A percentile compares a stretch with the other conserved stretches of the same genome.
These are phyloP conservation scores for Candida loeiensis DNA, from an alignment of 805 yeast species.

Conservation along the genomic window DNA sequence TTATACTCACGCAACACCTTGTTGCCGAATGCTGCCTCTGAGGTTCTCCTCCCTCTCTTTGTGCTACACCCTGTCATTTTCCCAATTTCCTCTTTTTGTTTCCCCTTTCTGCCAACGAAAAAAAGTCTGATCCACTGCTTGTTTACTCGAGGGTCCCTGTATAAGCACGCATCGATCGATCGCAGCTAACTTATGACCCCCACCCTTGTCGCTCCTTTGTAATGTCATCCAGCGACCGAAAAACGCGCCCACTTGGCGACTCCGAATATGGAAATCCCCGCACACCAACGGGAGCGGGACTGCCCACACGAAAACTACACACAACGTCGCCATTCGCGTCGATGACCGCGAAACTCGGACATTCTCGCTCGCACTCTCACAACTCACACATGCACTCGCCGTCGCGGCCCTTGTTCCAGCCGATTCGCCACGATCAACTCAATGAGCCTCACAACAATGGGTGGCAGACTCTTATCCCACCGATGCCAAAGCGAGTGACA, in stretches of 20 bases:
- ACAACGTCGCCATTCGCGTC: constrained; percentile 5
- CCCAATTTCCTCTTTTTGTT: constrained; percentile 1
- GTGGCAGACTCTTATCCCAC: constrained; percentile 36
- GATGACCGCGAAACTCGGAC: constrained; percentile 7
- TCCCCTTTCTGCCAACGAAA: constrained; percentile 1
- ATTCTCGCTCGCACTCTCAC: constrained; percentile 14
- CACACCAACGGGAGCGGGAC: constrained; percentile 1
- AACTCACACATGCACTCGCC: constrained; percentile 13
- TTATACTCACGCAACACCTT: too few species aligned
- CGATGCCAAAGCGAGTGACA: constrained; percentile 21
- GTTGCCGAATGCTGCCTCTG: too few species aligned
- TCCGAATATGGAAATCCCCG: not conserved
- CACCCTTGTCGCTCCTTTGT: not conserved
- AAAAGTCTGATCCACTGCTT: constrained; percentile 2
- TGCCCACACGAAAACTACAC: constrained; percentile 6
- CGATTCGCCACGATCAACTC: constrained; percentile 14
- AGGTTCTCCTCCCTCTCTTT: too few species aligned
- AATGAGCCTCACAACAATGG: constrained; percentile 5
- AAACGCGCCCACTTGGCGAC: not conserved
- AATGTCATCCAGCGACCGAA: constrained; percentile 4
- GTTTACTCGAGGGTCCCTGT: constrained; percentile 1
- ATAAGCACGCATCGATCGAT: not conserved
- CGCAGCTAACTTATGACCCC: constrained; percentile 1
- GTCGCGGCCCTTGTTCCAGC: constrained; percentile 12
- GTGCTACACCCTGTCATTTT: constrained; percentile 2